phyloP scores from a whole-genome alignment of 2,329 filamentous ascomycete genomes.

The Dactylonectria macrodidyma region DNA sequence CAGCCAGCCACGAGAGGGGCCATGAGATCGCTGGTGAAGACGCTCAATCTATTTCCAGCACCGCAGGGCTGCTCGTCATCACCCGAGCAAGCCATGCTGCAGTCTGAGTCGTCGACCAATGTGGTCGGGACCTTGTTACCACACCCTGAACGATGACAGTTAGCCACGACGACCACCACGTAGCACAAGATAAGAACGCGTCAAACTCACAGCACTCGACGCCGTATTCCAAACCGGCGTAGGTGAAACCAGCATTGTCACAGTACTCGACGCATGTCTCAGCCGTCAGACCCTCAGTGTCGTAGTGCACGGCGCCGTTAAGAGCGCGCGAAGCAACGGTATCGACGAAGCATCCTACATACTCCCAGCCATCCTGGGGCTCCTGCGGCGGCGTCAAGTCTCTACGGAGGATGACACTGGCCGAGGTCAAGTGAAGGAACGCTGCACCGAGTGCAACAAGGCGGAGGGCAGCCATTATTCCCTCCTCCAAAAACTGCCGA shows the following conservation, averaged over 20 bases:
- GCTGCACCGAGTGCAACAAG: conserved; percentile 41
- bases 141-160: conserved; percentile 52
- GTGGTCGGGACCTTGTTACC: conserved; percentile 47
- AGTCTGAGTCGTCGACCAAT: conserved; percentile 59
- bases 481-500: too few species aligned
- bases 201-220: conserved; percentile 61
- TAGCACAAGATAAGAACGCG: not conserved
- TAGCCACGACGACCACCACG: conserved; percentile 12
- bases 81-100: conserved; percentile 65
- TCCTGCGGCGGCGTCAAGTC: conserved; percentile 39
- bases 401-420: conserved; percentile 39
- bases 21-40: conserved; percentile 41
- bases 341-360: conserved; percentile 46
- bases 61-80: conserved; percentile 66
- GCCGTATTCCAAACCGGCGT: conserved; percentile 65
- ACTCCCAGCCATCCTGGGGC: conserved; percentile 40
- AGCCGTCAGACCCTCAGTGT: conserved; percentile 51
- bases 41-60: conserved; percentile 60
- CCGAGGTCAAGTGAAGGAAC: conserved; percentile 40
- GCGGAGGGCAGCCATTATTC: conserved; percentile 31
- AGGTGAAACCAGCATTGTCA: conserved; percentile 54
- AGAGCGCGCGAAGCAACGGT: conserved; percentile 41
- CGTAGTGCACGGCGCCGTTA: conserved; percentile 40
- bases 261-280: conserved; percentile 65
- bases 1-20: not conserved